Conservation (phyloP, 75 land plant species). For the Pinus albicaulis region DNA sequence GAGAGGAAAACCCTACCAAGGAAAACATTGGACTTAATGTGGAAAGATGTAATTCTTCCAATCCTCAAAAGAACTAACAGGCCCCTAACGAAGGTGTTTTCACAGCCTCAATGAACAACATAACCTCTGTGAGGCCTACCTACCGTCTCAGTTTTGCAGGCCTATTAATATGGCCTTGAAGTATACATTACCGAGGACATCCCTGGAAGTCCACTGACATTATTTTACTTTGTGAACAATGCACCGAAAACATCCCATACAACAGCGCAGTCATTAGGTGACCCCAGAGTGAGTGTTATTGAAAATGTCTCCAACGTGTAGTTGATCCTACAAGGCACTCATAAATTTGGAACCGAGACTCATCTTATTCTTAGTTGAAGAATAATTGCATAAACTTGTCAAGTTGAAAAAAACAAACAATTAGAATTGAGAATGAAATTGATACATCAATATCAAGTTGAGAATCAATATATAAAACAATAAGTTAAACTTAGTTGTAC, state of each 20-base stretch:
- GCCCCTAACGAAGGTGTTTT: not conserved
- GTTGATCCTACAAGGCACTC: conserved; percentile 22
- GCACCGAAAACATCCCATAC: not conserved
- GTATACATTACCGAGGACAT: conserved; percentile 38
- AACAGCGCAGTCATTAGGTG: not conserved
- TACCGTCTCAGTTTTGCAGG: conserved; percentile 13
- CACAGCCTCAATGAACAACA: conserved; percentile 22
- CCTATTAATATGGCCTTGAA: conserved; percentile 19
- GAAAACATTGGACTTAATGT: conserved; percentile 11
- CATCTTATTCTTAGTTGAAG: conserved; percentile 49
- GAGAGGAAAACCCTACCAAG: not conserved
- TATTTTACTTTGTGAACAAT: conserved; percentile 14
- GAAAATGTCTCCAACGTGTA: conserved; percentile 23
- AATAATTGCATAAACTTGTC: no score
- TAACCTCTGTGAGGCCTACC: conserved; percentile 19
- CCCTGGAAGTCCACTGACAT: conserved; percentile 15
- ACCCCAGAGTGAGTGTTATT: conserved; percentile 18
- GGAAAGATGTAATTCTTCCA: not conserved
- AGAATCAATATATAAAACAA: no score
- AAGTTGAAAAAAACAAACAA: no score
- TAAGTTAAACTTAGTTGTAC: no score
- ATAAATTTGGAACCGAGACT: conserved; percentile 13
- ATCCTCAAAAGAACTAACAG: conserved; percentile 3
- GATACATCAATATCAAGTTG: no score
- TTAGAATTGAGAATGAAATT: no score